Percentiles rank a stretch among this genome's conserved stretches.
These are phyloP conservation scores for Malania oleifera DNA, from an alignment of 164 flowering plant species.

Conservation along the genomic window DNA sequence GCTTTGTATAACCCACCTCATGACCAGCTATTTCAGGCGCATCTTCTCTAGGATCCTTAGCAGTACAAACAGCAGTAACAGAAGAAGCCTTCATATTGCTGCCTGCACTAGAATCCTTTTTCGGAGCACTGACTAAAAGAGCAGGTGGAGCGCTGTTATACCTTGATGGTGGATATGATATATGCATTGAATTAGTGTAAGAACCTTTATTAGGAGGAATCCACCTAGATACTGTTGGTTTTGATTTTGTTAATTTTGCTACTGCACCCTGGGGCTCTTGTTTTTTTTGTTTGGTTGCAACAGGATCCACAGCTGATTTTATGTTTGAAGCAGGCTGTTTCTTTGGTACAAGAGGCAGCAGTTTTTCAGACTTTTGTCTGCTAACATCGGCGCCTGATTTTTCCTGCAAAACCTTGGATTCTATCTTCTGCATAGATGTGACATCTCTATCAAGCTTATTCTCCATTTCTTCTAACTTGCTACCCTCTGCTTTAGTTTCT, in stretches of 20 bases:
- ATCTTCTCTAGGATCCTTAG: conserved; percentile 18
- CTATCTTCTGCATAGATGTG: conserved; percentile 17
- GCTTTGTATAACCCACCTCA: conserved; percentile 12
- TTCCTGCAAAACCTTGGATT: conserved; percentile 19
- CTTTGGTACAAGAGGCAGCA: conserved; percentile 21
- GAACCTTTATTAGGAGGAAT: conserved; percentile 58
- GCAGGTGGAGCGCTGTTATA: conserved; percentile 73
- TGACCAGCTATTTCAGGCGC: conserved; percentile 1
- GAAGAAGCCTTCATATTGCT: conserved; percentile 23
- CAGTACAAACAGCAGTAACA: conserved; percentile 11
- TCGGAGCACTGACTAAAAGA: conserved; percentile 28
- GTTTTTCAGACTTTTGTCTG: conserved; percentile 36
- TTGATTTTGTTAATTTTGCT: conserved; percentile 47
- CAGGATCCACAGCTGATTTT: conserved; percentile 35
- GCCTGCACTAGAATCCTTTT: conserved; percentile 32
- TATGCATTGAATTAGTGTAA: conserved; percentile 48
- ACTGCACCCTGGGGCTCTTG: conserved; percentile 32
- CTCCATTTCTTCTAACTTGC: conserved; percentile 25
- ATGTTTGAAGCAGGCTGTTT: conserved; percentile 24
- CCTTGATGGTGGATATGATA: conserved; percentile 64
- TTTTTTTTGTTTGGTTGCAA: conserved; percentile 33
- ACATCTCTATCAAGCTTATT: conserved; percentile 23
- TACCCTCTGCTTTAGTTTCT: conserved; percentile 15
- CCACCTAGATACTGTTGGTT: conserved; percentile 53
- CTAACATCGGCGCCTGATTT: conserved; percentile 22